Evolutionary conservation across 2,329 filamentous ascomycete species (phyloP), one percentile per base, ranked within the genome.

Genomic region (Tothia fuscella): DNA sequence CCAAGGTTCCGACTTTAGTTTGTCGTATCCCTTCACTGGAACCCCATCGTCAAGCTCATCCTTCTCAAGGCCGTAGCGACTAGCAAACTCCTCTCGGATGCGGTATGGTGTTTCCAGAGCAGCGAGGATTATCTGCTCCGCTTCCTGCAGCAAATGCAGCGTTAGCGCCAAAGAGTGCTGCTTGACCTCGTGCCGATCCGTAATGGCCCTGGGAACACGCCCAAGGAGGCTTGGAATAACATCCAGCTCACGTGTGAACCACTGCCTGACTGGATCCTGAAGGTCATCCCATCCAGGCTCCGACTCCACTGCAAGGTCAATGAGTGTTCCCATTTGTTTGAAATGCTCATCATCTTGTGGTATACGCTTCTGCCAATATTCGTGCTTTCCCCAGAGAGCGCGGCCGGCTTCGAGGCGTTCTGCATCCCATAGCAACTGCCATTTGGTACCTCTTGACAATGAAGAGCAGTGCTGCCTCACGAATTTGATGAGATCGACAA

Each of bases 401-500:
- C 74, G 72, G 14, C 86, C 85, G 26, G 87, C 83, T 32, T 81
- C 77, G 63, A 96, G 73, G 60, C 88, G 94, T 59, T 98, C 91
- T 0, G 89, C 89, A 53, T 89, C 79, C 69, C 79, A 83, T n/a
- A 98, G 66, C 24, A 98, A 63, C 47, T 73, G 71, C 87, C 88
- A 96, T 50, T 78, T 78, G 1, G 79, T 79, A 19, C 64, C 65
- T 30, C 76, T 74, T 48, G 82, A 76, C 5, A 96, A 59, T 3
- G 75, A 66, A 24, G 66, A 64, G 46, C 78, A 78, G 24, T 80
- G 77, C 5, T 71, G 70, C 47, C 73, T 71, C 10, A 96, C 63
- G 50, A 91, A 78, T 2, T 68, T 64, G 41, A 85, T 83, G 40
- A 98, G 70, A 43, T 82, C 79, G 48, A 79, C 74, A 32, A 96